phyloP scores from a whole-genome alignment of 768 basidiomycete species.

The Auricularia auricula-judae region DNA sequence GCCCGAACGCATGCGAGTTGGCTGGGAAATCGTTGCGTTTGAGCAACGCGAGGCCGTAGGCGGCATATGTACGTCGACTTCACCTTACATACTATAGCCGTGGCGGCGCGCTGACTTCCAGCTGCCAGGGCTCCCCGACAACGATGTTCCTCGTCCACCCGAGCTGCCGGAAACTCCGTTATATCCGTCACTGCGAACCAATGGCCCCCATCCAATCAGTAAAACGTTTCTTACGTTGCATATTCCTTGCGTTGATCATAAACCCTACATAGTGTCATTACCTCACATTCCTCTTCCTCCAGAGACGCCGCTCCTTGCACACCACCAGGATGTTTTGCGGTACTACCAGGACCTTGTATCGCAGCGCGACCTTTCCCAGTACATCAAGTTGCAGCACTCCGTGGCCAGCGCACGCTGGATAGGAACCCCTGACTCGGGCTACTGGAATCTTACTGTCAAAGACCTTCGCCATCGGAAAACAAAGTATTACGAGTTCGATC shows the following conservation, averaged over 20 bases:
- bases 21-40: constrained; percentile 40
- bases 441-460: constrained; percentile 34
- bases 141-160: constrained; percentile 26
- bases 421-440: constrained; percentile 25
- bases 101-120: background rate
- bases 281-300: constrained; percentile 43
- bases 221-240: background rate
- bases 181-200: constrained; percentile 43
- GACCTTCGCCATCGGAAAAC: background rate
- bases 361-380: constrained; percentile 27
- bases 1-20: constrained; percentile 24
- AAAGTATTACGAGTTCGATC: constrained; percentile 29
- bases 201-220: constrained; percentile 42
- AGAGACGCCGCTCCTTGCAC: constrained; percentile 39
- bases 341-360: constrained; percentile 37
- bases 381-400: constrained; percentile 33
- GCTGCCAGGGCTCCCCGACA: constrained; percentile 24
- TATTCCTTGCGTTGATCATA: background rate
- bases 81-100: background rate
- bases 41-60: constrained; percentile 43
- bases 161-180: constrained; percentile 41
- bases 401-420: constrained; percentile 34
- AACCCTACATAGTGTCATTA: constrained; percentile 29
- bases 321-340: constrained; percentile 30
- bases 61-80: constrained; percentile 27